A percentile compares a stretch with the other conserved stretches of the same genome.
Conservation (phyloP, 2,329 filamentous ascomycete species). For the Cordyceps militaris region DNA sequence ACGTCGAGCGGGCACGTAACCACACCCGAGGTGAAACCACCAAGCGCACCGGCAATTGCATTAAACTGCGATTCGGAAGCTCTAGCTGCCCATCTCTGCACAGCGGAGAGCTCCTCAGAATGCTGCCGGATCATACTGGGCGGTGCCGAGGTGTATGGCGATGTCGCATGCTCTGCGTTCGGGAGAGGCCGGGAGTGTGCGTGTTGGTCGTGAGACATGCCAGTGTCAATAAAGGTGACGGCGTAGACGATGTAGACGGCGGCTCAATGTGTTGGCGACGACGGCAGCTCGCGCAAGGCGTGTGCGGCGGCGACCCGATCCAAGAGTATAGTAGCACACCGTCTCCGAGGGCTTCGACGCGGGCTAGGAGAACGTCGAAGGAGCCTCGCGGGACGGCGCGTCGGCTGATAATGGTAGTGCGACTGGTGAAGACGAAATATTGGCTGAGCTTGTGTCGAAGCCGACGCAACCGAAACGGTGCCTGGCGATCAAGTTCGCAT, state of each 20-base stretch:
- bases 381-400: conserved; percentile 15
- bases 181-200: conserved; percentile 24
- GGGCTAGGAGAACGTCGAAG: conserved; percentile 11
- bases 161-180: conserved; percentile 31
- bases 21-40: conserved; percentile 86
- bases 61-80: conserved; percentile 64
- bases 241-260: conserved; percentile 11
- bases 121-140: conserved; percentile 14
- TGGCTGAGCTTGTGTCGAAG: not conserved
- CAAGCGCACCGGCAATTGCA: conserved; percentile 77
- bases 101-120: conserved; percentile 29
- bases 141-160: conserved; percentile 23
- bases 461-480: not conserved
- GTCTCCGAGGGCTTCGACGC: conserved; percentile 16
- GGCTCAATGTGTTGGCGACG: not conserved
- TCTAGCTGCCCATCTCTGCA: conserved; percentile 49
- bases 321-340: conserved; percentile 4
- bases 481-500: not conserved
- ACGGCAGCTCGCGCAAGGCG: not conserved
- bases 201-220: conserved; percentile 47
- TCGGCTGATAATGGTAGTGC: not conserved
- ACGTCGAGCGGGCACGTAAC: conserved; percentile 97
- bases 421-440: not conserved
- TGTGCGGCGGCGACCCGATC: not conserved
- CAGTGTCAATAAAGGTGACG: conserved; percentile 15